These are phyloP conservation scores for Apiotrichum mycotoxinovorans DNA, from an alignment of 1,284 basidiomycete species.

Conservation along the genomic window DNA sequence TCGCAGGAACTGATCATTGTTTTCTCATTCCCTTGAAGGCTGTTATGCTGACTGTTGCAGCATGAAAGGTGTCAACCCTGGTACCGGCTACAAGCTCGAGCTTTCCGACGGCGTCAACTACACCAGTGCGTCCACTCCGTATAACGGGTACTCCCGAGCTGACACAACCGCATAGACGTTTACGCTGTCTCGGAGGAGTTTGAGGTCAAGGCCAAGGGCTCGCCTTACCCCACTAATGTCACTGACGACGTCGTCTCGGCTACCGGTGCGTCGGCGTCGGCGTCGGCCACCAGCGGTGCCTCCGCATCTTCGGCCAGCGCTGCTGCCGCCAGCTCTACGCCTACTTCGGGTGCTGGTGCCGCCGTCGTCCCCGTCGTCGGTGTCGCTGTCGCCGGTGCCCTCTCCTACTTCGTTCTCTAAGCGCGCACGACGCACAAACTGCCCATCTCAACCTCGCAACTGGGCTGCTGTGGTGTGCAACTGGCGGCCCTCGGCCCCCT, in stretches of 20 bases:
- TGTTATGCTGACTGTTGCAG: neutral
- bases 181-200: conserved; percentile 62
- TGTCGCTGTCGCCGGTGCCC: conserved; percentile 12
- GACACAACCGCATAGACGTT: conserved; percentile 53
- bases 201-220: conserved; percentile 62
- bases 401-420: conserved; percentile 13
- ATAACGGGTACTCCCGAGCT: neutral
- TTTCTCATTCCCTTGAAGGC: no score
- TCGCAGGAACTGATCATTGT: no score
- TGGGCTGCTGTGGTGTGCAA: neutral
- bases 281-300: neutral
- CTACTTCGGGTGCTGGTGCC: conserved; percentile 1
- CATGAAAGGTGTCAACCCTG: conserved; percentile 5
- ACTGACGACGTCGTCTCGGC: neutral
- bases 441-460: neutral
- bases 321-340: neutral
- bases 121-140: conserved; percentile 52
- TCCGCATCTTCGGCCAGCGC: neutral
- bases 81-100: conserved; percentile 57
- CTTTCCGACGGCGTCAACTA: conserved; percentile 60
- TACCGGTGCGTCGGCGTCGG: neutral
- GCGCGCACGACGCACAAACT: no score
- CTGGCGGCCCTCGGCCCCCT: neutral
- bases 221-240: conserved; percentile 57
- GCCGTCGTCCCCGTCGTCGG: conserved; percentile 1